Conservation (phyloP, 352 stramenopile species). For the Phytopythium boreale region DNA sequence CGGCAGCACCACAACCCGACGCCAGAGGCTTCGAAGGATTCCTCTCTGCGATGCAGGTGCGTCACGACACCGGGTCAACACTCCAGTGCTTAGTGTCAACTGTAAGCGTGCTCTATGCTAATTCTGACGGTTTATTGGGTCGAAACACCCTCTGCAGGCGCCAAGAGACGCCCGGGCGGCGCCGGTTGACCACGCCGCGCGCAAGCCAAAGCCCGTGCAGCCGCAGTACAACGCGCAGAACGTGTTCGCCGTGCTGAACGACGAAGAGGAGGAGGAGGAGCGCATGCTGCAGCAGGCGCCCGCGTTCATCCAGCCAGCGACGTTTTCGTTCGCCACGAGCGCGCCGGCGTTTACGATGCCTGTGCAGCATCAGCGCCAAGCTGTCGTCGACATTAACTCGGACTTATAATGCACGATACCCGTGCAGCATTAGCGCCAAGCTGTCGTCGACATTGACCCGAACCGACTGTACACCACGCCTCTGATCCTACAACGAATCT, state of each 20-base stretch:
- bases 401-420: constrained; percentile 49
- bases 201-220: constrained; percentile 25
- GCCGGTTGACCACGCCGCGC: constrained; percentile 20
- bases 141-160: constrained; percentile 9
- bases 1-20: constrained; percentile 36
- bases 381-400: constrained; percentile 39
- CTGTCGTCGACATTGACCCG: constrained; percentile 40
- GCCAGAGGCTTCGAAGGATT: constrained; percentile 59
- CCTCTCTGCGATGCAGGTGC: constrained; percentile 49
- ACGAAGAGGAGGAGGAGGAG: constrained; percentile 42
- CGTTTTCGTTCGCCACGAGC: constrained; percentile 45
- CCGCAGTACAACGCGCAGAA: constrained; percentile 41
- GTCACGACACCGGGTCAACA: not conserved
- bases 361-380: constrained; percentile 10
- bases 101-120: not conserved
- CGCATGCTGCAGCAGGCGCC: constrained; percentile 14
- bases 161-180: constrained; percentile 30
- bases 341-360: constrained; percentile 23
- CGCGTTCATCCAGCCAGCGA: constrained; percentile 62
- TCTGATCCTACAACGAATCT: too few species aligned
- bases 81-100: not conserved
- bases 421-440: constrained; percentile 10
- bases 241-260: constrained; percentile 59
- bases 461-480: constrained; percentile 22
- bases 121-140: not conserved